Evolutionary conservation across 257 asterid genomes (phyloP), one percentile per base, ranked within the genome.

Genomic region (Nicotiana sylvestris): DNA sequence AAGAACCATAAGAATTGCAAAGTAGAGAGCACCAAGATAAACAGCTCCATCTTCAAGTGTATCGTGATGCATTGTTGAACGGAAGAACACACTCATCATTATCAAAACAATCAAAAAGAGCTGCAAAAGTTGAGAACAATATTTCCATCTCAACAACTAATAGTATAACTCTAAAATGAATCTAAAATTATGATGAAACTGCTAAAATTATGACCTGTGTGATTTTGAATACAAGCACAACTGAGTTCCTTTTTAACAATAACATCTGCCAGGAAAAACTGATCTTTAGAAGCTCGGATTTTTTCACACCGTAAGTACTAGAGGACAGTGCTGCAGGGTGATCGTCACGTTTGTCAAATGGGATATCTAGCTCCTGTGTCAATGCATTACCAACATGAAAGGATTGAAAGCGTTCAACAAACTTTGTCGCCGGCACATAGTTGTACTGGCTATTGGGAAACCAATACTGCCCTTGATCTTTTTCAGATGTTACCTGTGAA

Each of bases 381-480:
- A 92, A 56, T 51, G 70, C 82, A 76, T 80, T 85, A 67, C 97
- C 97, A 67, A 87, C 85, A 62, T 84, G 88, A 82, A 88, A 93
- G 76, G 92, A 87, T 77, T 85, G 88, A 83, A 92, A 93, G 43
- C 88, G 91, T 79, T 93, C 95, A 1, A 85, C 92, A 83, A 93
- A 92, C 89, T 88, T 89, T 12, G 84, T 84, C 74, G 82, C 91
- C 4, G 95, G 83, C 49, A 91, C 84, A 25, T 86, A 92, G 61
- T 55, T 85, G 89, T 92, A 93, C 66, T 49, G 91, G 80, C 77
- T 83, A 76, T 84, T 85, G 68, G 77, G 89, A 80, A 85, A 89
- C 97, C 97, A 93, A 81, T 93, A 93, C 87, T 92, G 96, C 85
- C 89, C 87, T 85, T 93, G 97, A 85, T 93, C 97, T 87, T 89